Evolutionary conservation across 306 rosid genomes (phyloP), one percentile per base, ranked within the genome.

Genomic region (Quercus robur): DNA sequence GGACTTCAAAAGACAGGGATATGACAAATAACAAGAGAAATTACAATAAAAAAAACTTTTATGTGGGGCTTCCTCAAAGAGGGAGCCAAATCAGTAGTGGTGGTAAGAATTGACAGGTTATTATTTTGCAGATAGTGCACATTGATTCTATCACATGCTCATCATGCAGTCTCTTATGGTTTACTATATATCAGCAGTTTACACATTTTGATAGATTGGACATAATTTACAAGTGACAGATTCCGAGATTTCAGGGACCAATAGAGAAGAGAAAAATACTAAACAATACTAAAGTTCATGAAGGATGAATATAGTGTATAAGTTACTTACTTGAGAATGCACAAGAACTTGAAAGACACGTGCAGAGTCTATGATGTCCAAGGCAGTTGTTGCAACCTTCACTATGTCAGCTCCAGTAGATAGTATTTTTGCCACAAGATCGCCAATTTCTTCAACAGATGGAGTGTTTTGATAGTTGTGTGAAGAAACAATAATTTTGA

Each of bases 371-470:
- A 83, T 73, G 61, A 91, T 91, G 84, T 91, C 97, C 57, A 83
- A 68, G 20, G 87, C 97, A 73, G 91, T 88, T 55, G 97, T 91
- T 67, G 91, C 85, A 54, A 91, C 81, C 89, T 89, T 91, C 73
- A 89, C 97, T 15, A 91, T 71, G 71, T 91, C 92, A 61, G 94
- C 90, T 61, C 92, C 92, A 1, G 85, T 80, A 11, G 89, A 88
- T 78, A 86, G 92, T 75, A 91, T 91, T 68, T 74, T 89, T 20
- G 87, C 92, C 30, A 86, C 94, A 70, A 89, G 92, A 73, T 85
- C 74, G 11, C 90, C 87, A 31, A 91, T 67, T 71, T 88, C 91
- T 80, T 91, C 94, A 2, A 83, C 57, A 0, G 90, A 82, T 38
- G 94, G 94, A 58, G 97, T 91, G 8, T 63, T 70, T 71, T 88